Conservation (phyloP, 2,329 filamentous ascomycete species). For the Chalara sp. region DNA sequence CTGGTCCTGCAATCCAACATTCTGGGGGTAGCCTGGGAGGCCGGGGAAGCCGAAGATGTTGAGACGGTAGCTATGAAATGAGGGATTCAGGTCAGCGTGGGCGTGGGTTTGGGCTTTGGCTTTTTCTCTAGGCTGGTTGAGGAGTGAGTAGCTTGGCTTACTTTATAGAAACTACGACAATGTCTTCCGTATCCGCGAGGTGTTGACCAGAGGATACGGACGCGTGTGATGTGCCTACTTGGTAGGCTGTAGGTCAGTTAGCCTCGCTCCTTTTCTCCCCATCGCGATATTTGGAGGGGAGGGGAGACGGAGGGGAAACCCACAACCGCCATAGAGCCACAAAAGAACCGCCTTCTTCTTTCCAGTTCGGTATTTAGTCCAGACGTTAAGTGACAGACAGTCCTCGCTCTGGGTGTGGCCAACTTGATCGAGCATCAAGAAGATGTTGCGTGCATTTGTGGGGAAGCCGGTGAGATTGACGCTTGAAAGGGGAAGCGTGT, state of each 20-base stretch:
- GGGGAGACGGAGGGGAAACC: conserved; percentile 28
- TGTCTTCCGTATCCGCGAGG: conserved; percentile 36
- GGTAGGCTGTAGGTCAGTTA: too few species aligned
- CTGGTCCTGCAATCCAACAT: conserved; percentile 51
- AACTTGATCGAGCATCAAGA: too few species aligned
- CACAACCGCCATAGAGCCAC: conserved; percentile 36
- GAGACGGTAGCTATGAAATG: conserved; percentile 20
- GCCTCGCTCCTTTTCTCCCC: too few species aligned
- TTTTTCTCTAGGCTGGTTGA: too few species aligned
- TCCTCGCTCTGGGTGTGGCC: conserved; percentile 24
- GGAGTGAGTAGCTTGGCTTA: conserved; percentile 23
- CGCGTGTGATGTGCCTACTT: conserved; percentile 31
- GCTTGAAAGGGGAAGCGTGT: too few species aligned
- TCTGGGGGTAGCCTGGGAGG: conserved; percentile 11
- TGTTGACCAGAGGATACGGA: conserved; percentile 36
- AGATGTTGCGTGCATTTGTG: too few species aligned
- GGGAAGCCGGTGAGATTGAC: too few species aligned
- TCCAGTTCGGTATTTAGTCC: conserved; percentile 13
- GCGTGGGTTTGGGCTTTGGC: too few species aligned
- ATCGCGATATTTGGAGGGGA: too few species aligned
- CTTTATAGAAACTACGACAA: conserved; percentile 41
- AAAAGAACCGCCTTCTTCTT: conserved; percentile 35
- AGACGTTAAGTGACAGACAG: conserved; percentile 32
- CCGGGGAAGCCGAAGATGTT: conserved; percentile 26
- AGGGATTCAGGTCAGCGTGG: not conserved